Evolutionary conservation across 148 eudicot species (phyloP).

Genomic region (Chenopodium berlandieri): DNA sequence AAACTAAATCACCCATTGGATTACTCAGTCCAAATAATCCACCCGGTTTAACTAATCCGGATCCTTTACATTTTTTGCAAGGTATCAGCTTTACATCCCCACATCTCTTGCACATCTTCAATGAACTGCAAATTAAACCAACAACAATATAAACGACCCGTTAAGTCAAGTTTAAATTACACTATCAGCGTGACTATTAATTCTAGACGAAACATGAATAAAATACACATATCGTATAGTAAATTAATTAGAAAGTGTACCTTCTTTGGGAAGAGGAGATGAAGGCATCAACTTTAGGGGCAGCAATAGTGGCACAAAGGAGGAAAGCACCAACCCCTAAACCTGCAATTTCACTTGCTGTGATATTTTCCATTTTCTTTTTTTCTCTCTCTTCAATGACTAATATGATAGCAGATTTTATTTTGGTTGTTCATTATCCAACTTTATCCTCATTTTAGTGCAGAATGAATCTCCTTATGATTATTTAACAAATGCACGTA

Average conservation of each 20-base stretch:
- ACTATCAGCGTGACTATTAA: too few species aligned
- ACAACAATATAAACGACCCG: background rate
- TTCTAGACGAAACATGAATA: too few species aligned
- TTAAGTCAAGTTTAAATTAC: too few species aligned
- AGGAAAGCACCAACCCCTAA: conserved; percentile 66
- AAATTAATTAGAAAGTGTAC: conserved; percentile 20
- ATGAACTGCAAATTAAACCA: conserved; percentile 40
- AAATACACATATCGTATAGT: too few species aligned
- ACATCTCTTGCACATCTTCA: conserved; percentile 78
- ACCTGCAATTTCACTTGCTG: conserved; percentile 69
- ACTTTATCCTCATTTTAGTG: background rate
- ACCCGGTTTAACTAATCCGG: conserved; percentile 46
- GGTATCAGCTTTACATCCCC: conserved; percentile 72
- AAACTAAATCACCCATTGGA: conserved; percentile 33
- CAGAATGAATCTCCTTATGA: too few species aligned
- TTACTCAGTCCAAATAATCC: conserved; percentile 39
- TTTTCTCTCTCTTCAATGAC: background rate
- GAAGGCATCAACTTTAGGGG: conserved; percentile 63
- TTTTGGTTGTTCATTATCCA: background rate
- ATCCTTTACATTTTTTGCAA: conserved; percentile 65
- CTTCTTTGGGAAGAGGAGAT: conserved; percentile 76
- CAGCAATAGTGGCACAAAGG: conserved; percentile 72
- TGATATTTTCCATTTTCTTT: conserved; percentile 63
- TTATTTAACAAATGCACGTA: too few species aligned
- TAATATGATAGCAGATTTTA: background rate